Evolutionary conservation across 148 eudicot genomes (phyloP), one percentile per base, ranked within the genome.

Genomic region (Rhododendron ferrugineum): DNA sequence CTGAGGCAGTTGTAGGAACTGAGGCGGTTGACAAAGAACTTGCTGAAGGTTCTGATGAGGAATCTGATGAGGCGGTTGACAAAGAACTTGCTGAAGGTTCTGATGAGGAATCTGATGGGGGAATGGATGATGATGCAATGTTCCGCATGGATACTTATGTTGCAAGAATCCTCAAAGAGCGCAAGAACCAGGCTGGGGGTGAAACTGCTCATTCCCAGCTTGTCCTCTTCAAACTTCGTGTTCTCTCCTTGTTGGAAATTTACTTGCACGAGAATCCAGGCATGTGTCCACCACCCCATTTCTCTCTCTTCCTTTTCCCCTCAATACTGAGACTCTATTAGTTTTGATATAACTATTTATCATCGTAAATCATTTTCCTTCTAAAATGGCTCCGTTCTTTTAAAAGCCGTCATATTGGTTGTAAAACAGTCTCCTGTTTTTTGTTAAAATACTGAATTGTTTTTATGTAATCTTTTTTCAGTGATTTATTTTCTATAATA

Each of bases 81-180:
- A 85, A 87, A 83, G 91, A 91, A 81, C 83, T 80, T 85, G 84
- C 90, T 52, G 94, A 91, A 81, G 89, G 79, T 78, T 91, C 94
- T 78, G 98, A 91, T 78, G 98, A 92, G 76, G 98, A 92, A 75
- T 92, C 94, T 82, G 99, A 95, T 85, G 96, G 92, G 28, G 98
- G 93, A 75, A 90, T 95, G 98, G 99, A 97, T 88, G 99, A 97
- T 88, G 99, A 95, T 79, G 99, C 96, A n/a, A 97, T 97, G 99
- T 97, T 97, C 84, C 90, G 98, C 44, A 92, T 97, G 95, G 99
- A 97, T 89, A 85, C 91, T 23, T 90, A 91, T 79, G 91, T 95
- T 78, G 92, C 93, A 11, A 92, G 86, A 82, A 94, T 95, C 50
- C 92, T 95, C 58, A 93, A 93, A 87, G 98, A 94, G 28, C 85